Evolutionary conservation across 495 filamentous ascomycete genomes (phyloP).

Genomic region (Recurvomyces mirabilis): DNA sequence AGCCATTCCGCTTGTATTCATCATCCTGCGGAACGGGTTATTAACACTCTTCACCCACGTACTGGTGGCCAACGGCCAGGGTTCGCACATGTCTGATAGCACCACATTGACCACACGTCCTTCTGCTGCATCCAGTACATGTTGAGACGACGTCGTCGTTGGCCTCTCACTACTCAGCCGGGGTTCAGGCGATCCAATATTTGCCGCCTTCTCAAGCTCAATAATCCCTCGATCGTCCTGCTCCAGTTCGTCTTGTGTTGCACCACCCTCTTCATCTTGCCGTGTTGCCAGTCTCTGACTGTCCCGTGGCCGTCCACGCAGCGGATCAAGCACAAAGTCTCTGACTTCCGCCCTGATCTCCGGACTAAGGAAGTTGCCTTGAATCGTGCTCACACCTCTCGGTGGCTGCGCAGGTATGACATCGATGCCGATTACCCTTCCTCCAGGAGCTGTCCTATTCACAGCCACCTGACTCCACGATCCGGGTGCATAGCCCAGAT

Average conservation of each 20-base stretch:
- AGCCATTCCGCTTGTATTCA: slow-evolving; percentile 84
- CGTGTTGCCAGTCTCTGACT: slow-evolving; percentile 10
- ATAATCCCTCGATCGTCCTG: slow-evolving; percentile 21
- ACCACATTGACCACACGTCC: slow-evolving; percentile 76
- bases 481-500: slow-evolving; percentile 90
- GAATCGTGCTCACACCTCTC: slow-evolving; percentile 77
- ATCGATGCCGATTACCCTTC: slow-evolving; percentile 80
- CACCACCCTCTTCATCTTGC: slow-evolving; percentile 22
- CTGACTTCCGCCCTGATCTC: slow-evolving; percentile 63
- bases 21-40: slow-evolving; percentile 93
- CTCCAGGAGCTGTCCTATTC: slow-evolving; percentile 59
- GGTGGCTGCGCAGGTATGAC: slow-evolving; percentile 86
- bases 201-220: slow-evolving; percentile 19
- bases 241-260: slow-evolving; percentile 27
- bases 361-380: slow-evolving; percentile 76
- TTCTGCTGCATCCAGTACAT: slow-evolving; percentile 26
- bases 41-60: slow-evolving; percentile 77
- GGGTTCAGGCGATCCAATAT: slow-evolving; percentile 4
- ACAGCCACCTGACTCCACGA: slow-evolving; percentile 94
- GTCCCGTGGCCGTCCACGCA: slow-evolving; percentile 42
- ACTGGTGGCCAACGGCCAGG: slow-evolving; percentile 71
- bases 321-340: slow-evolving; percentile 56
- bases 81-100: slow-evolving; percentile 95
- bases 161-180: slow-evolving; percentile 12
- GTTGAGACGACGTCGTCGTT: slow-evolving; percentile 14